Evolutionary conservation across 768 basidiomycete species (phyloP).

Genomic region (Mycena capillaripes): DNA sequence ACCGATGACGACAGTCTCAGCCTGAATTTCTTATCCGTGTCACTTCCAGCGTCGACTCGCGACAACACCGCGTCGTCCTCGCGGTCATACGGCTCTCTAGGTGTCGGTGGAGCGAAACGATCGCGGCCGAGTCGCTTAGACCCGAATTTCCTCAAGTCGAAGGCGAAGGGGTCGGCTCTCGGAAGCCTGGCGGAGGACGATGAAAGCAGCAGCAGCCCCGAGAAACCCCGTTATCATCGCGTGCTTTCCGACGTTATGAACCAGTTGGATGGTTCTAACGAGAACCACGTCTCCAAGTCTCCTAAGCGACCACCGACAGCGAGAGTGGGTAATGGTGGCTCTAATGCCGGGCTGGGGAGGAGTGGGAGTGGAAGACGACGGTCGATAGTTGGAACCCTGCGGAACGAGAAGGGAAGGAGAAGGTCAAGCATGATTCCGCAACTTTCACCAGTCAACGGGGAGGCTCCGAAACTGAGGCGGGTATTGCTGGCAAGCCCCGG

Average conservation of each 20-base stretch:
- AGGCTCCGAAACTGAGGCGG: slow-evolving; percentile 57
- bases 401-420: slow-evolving; percentile 79
- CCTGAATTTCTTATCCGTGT: slow-evolving; percentile 64
- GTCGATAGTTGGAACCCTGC: slow-evolving; percentile 83
- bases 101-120: slow-evolving; percentile 53
- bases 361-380: slow-evolving; percentile 65
- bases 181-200: slow-evolving; percentile 82
- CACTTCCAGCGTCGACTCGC: slow-evolving; percentile 53
- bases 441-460: slow-evolving; percentile 61
- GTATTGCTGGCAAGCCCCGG: slow-evolving; percentile 66
- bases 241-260: slow-evolving; percentile 82
- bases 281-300: slow-evolving; percentile 55
- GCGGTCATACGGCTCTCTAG: slow-evolving; percentile 45
- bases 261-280: slow-evolving; percentile 52
- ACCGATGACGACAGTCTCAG: slow-evolving; percentile 86
- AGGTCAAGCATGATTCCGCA: slow-evolving; percentile 89
- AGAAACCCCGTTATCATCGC: slow-evolving; percentile 46
- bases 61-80: slow-evolving; percentile 42
- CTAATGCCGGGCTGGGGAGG: slow-evolving; percentile 39
- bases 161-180: slow-evolving; percentile 60
- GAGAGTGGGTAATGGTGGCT: slow-evolving; percentile 27
- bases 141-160: slow-evolving; percentile 75
- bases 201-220: slow-evolving; percentile 59
- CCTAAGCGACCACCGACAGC: slow-evolving; percentile 54
- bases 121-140: slow-evolving; percentile 79